These are phyloP conservation scores for Nepenthes mirabilis DNA, from an alignment of 148 eudicot species.

Conservation along the genomic window DNA sequence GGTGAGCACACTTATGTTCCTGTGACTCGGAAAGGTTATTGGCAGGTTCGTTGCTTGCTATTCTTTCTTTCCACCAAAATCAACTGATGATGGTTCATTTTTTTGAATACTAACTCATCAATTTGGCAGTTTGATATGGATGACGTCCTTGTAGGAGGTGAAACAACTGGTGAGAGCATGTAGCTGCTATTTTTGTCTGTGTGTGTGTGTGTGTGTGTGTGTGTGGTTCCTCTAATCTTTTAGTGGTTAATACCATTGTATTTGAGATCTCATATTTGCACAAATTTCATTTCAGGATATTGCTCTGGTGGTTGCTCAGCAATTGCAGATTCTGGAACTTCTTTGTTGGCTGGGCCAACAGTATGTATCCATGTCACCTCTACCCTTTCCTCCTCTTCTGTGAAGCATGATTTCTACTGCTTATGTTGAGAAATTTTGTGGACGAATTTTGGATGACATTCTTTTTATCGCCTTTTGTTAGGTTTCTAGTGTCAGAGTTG, in stretches of 20 bases:
- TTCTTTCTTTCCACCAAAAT: constrained; percentile 1
- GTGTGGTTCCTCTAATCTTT: neutral
- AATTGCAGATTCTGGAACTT: constrained; percentile 94
- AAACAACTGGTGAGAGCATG: constrained; percentile 51
- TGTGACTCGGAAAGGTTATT: constrained; percentile 77
- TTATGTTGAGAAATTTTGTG: neutral
- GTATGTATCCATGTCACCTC: constrained; percentile 23
- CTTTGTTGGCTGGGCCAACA: constrained; percentile 90
- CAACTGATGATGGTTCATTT: neutral
- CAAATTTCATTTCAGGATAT: constrained; percentile 39
- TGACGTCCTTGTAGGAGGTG: constrained; percentile 57
- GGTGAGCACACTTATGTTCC: constrained; percentile 79
- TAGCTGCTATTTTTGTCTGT: neutral
- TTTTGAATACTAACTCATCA: neutral
- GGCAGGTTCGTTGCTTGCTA: constrained; percentile 53
- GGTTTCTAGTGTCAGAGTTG: no score
- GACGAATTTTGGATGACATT: neutral
- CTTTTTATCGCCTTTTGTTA: neutral
- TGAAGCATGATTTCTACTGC: neutral
- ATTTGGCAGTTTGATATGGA: constrained; percentile 73
- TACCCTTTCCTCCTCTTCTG: neutral
- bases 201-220: neutral
- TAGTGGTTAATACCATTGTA: neutral
- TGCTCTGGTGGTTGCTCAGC: constrained; percentile 80
- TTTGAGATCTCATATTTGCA: neutral